These are phyloP conservation scores for Pulveroboletus ravenelii DNA, from an alignment of 768 basidiomycete genomes.

Conservation along the genomic window DNA sequence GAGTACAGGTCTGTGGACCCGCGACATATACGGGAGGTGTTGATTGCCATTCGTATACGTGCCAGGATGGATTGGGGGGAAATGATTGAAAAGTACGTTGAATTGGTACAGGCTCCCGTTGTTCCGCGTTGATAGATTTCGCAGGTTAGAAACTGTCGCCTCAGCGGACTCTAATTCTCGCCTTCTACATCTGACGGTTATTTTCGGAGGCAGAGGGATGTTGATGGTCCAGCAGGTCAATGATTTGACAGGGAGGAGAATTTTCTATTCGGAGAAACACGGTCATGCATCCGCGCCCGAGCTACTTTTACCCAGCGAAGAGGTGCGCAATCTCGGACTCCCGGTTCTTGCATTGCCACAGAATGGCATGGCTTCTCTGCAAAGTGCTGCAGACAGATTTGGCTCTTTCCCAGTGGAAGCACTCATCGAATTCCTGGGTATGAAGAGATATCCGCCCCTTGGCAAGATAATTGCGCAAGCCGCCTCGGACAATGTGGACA, in stretches of 20 bases:
- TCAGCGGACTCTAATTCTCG: slow-evolving; percentile 12
- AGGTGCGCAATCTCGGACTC: slow-evolving; percentile 62
- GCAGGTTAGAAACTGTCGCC: slow-evolving; percentile 8
- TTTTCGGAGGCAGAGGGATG: slow-evolving; percentile 30
- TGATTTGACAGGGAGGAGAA: not conserved
- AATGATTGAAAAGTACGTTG: slow-evolving; percentile 10
- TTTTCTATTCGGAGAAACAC: slow-evolving; percentile 5
- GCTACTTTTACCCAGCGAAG: slow-evolving; percentile 75
- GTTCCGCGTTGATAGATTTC: not conserved
- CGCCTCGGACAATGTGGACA: not conserved
- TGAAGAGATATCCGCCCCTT: slow-evolving; percentile 1
- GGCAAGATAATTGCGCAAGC: slow-evolving; percentile 4
- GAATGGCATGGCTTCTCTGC: not conserved
- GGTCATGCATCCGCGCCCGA: slow-evolving; percentile 29
- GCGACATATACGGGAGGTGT: slow-evolving; percentile 4
- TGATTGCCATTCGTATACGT: slow-evolving; percentile 18
- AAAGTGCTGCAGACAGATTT: not conserved
- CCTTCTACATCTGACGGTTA: slow-evolving; percentile 51
- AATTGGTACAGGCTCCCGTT: slow-evolving; percentile 44
- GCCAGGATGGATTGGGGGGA: not conserved
- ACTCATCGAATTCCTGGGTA: slow-evolving; percentile 1
- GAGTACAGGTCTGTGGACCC: not conserved
- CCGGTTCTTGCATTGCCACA: slow-evolving; percentile 54
- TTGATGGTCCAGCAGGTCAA: not conserved
- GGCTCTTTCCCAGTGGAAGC: not conserved